Conservation (phyloP, 2,329 filamentous ascomycete species). For the Aureobasidium sp. region DNA sequence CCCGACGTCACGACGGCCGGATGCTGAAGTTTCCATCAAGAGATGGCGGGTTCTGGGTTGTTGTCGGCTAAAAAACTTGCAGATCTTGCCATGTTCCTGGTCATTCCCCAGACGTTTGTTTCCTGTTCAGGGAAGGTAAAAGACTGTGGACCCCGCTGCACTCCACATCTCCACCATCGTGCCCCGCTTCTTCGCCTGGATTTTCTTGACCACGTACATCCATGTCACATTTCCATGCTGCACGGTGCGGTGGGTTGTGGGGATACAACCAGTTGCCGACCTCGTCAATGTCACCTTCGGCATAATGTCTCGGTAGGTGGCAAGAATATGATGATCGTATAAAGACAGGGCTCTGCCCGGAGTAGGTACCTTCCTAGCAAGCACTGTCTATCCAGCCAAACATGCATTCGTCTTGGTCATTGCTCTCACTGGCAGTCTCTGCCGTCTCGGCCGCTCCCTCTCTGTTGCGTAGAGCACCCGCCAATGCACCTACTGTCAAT, state of each 20-base stretch:
- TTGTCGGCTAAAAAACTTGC: conserved; percentile 1
- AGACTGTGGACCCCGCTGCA: not conserved
- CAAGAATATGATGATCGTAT: not conserved
- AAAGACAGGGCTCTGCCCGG: not conserved
- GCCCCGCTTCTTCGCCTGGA: not conserved
- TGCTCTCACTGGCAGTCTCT: conserved; percentile 1
- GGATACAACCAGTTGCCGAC: not conserved
- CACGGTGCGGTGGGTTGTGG: not conserved
- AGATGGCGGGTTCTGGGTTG: not conserved
- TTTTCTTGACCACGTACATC: not conserved
- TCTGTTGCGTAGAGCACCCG: not conserved
- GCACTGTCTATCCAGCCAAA: not conserved
- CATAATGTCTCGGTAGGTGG: not conserved
- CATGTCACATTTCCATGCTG: not conserved
- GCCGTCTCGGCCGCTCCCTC: conserved; percentile 4
- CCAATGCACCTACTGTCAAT: conserved; percentile 23
- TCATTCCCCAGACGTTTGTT: not conserved
- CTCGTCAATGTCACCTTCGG: not conserved
- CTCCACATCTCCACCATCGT: not conserved
- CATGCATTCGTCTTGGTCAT: conserved; percentile 8
- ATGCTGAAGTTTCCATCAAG: not conserved
- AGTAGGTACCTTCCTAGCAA: not conserved
- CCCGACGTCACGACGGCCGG: not conserved
- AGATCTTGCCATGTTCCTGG: not conserved
- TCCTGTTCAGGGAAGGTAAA: not conserved